Base-by-base conservation (phyloP, 1,284 basidiomycete species). In the Mycena citricolor region DNA sequence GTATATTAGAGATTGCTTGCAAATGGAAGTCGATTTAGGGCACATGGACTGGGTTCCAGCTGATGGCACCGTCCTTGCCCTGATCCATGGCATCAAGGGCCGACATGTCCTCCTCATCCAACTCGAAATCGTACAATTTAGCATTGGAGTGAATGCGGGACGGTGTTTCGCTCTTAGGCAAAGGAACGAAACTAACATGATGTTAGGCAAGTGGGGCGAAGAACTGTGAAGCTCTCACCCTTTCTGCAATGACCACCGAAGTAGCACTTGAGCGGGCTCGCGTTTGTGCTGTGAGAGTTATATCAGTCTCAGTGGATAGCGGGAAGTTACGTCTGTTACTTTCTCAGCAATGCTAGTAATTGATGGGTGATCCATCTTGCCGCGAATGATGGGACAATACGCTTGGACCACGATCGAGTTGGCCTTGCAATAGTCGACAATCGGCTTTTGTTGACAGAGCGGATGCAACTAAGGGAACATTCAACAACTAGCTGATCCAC, bases 241-340 rank as follows among this genome's bases (percentile, higher is more conserved):
- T 59, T 80, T 81, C 61, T 93, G 90, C 33, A 93, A 65, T 35
- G 84, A 89, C 90, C 90, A 93, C 11, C 90, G 76, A 47, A 93
- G 66, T 21, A 93, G 71, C 36, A 94, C 73, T 57, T 92, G 90
- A 2, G 85, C 82, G 11, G 79, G 74, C 42, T 81, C 76, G 31
- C 74, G 70, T 14, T 57, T 59, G 51, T 78, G 59, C 79, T 83
- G 40, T 24, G 22, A n/a, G n/a, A n/a, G n/a, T n/a, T 21, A 28
- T 39, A 16, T 17, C 11, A 16, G 16, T 32, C 39, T 44, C 43
- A 12, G 13, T 14, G 4, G 25, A 22, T 14, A n/a, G n/a, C n/a
- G n/a, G n/a, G n/a, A n/a, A n/a, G n/a, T n/a, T n/a, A n/a, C n/a
- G n/a, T n/a, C n/a, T n/a, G n/a, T n/a, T n/a, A 79, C 82, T 68